phyloP scores from a whole-genome alignment of 108 stramenopile species.

The Bacterosira constricta region DNA sequence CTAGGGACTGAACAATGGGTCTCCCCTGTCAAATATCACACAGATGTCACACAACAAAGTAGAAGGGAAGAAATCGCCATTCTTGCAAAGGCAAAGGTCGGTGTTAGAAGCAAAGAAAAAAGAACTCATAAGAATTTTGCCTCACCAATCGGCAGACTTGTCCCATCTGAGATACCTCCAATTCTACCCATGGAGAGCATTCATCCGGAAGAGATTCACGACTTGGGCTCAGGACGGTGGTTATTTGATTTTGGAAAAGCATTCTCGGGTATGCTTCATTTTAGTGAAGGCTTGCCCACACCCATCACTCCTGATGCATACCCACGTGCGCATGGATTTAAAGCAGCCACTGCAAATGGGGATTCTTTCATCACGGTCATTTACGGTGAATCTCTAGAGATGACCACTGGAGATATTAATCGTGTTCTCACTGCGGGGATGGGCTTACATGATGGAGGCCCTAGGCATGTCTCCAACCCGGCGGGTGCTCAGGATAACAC shows the following conservation, averaged over 20 bases:
- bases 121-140: constrained; percentile 1
- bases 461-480: not conserved
- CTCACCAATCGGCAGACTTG: constrained; percentile 27
- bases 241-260: constrained; percentile 48
- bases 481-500: not conserved
- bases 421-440: constrained; percentile 33
- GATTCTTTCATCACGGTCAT: constrained; percentile 34
- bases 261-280: constrained; percentile 48
- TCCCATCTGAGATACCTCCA: constrained; percentile 37
- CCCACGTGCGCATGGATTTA: constrained; percentile 35
- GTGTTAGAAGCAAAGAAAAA: not conserved
- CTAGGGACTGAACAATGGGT: constrained; percentile 19
- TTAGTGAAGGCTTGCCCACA: constrained; percentile 40
- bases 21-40: constrained; percentile 8
- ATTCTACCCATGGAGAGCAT: constrained; percentile 28
- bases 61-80: constrained; percentile 18
- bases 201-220: constrained; percentile 42
- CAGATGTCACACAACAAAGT: constrained; percentile 20
- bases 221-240: constrained; percentile 42
- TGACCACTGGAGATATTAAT: constrained; percentile 54
- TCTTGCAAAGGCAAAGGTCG: constrained; percentile 10
- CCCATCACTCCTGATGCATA: constrained; percentile 37
- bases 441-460: not conserved
- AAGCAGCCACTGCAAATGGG: constrained; percentile 5
- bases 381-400: constrained; percentile 40